Evolutionary conservation across 2,329 filamentous ascomycete species (phyloP).

Genomic region (Karstenula rhodostoma): DNA sequence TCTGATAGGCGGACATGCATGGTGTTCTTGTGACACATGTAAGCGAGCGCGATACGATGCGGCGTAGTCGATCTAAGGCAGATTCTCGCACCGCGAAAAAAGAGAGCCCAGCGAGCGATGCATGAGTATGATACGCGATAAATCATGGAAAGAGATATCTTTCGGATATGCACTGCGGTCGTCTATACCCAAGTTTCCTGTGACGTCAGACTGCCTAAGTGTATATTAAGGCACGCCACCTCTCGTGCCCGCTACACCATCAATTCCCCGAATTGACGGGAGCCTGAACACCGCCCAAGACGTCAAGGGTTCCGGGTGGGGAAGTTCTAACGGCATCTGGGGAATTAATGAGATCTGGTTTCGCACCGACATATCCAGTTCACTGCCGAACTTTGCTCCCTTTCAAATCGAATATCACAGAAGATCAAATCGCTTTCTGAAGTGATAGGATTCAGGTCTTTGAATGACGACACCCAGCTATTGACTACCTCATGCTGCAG

Average conservation of each 20-base stretch:
- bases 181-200: neutral
- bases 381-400: too few relatives aligned
- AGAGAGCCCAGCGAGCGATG: neutral
- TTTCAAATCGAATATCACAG: too few relatives aligned
- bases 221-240: neutral
- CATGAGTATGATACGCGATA: neutral
- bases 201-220: neutral
- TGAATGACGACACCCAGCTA: too few relatives aligned
- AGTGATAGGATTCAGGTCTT: too few relatives aligned
- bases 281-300: slow-evolving; percentile 4
- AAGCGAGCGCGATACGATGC: slow-evolving; percentile 2
- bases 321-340: slow-evolving; percentile 28
- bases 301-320: slow-evolving; percentile 29
- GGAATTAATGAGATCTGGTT: slow-evolving; percentile 30
- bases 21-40: slow-evolving; percentile 3
- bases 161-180: neutral
- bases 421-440: too few relatives aligned
- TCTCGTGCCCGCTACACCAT: neutral
- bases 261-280: neutral
- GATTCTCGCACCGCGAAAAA: neutral
- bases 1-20: neutral
- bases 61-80: neutral
- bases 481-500: too few relatives aligned
- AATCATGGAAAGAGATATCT: neutral
- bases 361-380: slow-evolving; percentile 21